Conservation (phyloP, 2,329 filamentous ascomycete species). For the Lanzia echinophila region DNA sequence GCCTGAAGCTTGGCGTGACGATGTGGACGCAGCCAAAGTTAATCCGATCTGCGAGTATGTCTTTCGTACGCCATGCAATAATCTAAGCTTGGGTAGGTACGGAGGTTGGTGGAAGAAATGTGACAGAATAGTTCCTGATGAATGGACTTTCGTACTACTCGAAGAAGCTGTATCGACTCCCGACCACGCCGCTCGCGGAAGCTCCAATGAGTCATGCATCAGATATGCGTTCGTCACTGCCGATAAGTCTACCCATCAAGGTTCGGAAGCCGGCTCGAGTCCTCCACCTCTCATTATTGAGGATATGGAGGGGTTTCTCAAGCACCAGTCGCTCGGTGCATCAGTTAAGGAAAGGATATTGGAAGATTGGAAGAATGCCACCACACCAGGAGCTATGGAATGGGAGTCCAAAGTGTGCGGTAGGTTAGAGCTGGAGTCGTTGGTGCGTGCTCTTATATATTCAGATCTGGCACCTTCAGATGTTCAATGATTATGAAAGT, state of each 20-base stretch:
- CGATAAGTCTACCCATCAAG: neutral
- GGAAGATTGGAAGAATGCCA: neutral
- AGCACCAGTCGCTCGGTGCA: neutral
- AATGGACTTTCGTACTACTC: neutral
- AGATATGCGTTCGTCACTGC: constrained; percentile 3
- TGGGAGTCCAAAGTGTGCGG: neutral
- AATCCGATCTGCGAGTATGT: neutral
- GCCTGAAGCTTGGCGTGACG: neutral
- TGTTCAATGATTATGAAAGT: too few species aligned
- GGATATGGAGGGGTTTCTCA: neutral
- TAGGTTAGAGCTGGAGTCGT: neutral
- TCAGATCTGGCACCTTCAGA: neutral
- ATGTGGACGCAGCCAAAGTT: neutral
- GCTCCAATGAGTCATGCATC: neutral
- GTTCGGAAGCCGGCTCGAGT: neutral
- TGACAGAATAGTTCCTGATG: neutral
- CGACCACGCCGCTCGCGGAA: neutral
- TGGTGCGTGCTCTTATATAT: neutral
- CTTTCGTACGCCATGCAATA: neutral
- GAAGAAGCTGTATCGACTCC: too few species aligned
- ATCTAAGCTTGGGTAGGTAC: neutral
- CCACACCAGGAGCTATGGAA: neutral
- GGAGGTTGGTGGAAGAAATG: neutral
- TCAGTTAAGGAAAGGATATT: neutral
- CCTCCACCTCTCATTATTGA: neutral